phyloP scores from a whole-genome alignment of 352 stramenopile genomes.

The Thraustotheca clavata region DNA sequence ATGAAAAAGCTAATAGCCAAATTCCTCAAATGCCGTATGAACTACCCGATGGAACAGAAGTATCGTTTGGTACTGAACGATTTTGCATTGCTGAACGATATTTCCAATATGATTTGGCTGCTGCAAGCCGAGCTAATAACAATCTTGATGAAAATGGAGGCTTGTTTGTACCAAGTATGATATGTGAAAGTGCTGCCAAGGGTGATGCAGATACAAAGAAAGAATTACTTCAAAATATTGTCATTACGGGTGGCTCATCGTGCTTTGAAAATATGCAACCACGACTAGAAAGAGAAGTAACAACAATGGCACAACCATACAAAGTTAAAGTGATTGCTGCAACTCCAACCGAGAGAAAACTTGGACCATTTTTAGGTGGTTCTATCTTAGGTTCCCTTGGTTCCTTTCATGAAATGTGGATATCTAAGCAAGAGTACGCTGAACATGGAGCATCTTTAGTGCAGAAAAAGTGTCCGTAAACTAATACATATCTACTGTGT shows the following conservation, averaged over 20 bases:
- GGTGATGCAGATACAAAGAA: slow-evolving; percentile 67
- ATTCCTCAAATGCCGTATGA: slow-evolving; percentile 73
- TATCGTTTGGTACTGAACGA: slow-evolving; percentile 75
- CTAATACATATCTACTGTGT: background rate
- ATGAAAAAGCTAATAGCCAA: slow-evolving; percentile 61
- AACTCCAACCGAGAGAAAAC: slow-evolving; percentile 50
- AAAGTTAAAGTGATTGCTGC: slow-evolving; percentile 64
- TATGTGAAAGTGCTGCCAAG: slow-evolving; percentile 53
- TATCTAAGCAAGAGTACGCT: slow-evolving; percentile 98
- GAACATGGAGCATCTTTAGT: slow-evolving; percentile 95
- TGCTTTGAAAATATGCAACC: slow-evolving; percentile 73
- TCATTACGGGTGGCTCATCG: slow-evolving; percentile 66
- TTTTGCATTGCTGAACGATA: slow-evolving; percentile 88
- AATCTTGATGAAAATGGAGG: slow-evolving; percentile 20
- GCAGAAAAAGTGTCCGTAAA: slow-evolving; percentile 92
- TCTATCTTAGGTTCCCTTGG: slow-evolving; percentile 96
- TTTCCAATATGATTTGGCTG: slow-evolving; percentile 34
- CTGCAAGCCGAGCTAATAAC: background rate
- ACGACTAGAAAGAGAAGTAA: slow-evolving; percentile 62
- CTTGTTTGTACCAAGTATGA: slow-evolving; percentile 49
- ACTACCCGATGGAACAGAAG: slow-evolving; percentile 69
- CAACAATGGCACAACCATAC: slow-evolving; percentile 38
- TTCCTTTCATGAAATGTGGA: slow-evolving; percentile 99
- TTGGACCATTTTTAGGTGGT: slow-evolving; percentile 85
- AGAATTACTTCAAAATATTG: slow-evolving; percentile 76